Base-by-base conservation (phyloP, 1,284 basidiomycete species). In the Sanghuangporus weigelae region DNA sequence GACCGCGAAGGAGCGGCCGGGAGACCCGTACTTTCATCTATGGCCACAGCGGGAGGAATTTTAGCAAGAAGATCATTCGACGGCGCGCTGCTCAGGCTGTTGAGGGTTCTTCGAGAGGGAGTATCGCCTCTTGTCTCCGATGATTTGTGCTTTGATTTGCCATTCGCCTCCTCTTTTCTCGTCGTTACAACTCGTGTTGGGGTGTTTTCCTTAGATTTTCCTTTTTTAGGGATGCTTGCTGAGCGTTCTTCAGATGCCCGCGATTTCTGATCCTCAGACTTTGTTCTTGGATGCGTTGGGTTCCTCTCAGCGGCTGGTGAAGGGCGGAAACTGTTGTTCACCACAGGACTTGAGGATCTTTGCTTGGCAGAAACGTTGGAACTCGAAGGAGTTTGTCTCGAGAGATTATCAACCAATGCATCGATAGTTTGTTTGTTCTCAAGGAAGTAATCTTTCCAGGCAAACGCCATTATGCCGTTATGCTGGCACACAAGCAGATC, bases 391-490 rank as follows among this genome's bases (percentile, higher is more conserved):
- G 50, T 55, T 57, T 64, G 57, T 60, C 56, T 50, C 50, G 59
- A 60, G 50, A 48, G 65, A 63, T 64, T 65, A n/a, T 72, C 72
- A 56, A 88, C 79, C 62, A 81, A 77, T 36, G 76, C 71, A 67
- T 87, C 82, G 40, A 89, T 75, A 36, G 82, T 80, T 63, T 79
- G 75, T 60, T 81, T 83, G 68, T 90, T 78, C 63, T 89, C 87
- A 16, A 90, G 78, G 67, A 85, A 89, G 68, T 89, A 87, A 68
- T 89, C 87, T 69, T 87, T 89, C 87, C 87, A 89, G 26, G 85
- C 67, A 64, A 74, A 75, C 19, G 77, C 74, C 16, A 75, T 71
- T 54, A 81, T 78, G n/a, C 78, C 77, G 53, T 81, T 79, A 50
- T 78, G 72, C 79, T 80, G 53, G 31, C 53, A 10, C 26, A 70